These are phyloP conservation scores for Globisporangium alternatum DNA, from an alignment of 352 stramenopile genomes.

Conservation along the genomic window DNA sequence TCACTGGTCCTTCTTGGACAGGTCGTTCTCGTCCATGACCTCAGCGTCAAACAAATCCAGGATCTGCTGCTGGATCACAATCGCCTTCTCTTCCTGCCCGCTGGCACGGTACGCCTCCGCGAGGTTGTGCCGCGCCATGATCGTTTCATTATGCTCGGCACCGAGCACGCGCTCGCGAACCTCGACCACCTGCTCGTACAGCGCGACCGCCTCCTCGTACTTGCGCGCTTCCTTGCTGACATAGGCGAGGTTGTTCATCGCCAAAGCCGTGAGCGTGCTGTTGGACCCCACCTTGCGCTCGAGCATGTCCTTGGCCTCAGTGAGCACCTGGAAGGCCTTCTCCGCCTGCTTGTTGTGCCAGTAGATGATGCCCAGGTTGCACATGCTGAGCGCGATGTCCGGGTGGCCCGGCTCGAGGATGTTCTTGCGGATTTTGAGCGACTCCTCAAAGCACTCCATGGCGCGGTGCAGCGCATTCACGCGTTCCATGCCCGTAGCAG, in stretches of 20 bases:
- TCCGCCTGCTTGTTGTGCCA: conserved; percentile 79
- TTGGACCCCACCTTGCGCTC: conserved; percentile 53
- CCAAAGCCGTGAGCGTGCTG: conserved; percentile 67
- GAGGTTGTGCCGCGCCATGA: conserved; percentile 81
- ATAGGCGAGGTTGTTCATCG: conserved; percentile 83
- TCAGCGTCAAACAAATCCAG: conserved; percentile 68
- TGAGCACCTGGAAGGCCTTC: conserved; percentile 59
- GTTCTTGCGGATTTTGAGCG: conserved; percentile 63
- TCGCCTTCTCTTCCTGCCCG: conserved; percentile 73
- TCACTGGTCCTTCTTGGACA: conserved; percentile 1
- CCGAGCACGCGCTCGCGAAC: conserved; percentile 65
- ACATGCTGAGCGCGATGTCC: conserved; percentile 80
- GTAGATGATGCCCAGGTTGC: conserved; percentile 78
- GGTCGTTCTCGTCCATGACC: conserved; percentile 25
- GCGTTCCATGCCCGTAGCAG: conserved; percentile 62
- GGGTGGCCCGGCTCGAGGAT: conserved; percentile 74
- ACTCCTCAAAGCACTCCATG: conserved; percentile 78
- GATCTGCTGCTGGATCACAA: conserved; percentile 80
- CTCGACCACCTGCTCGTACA: conserved; percentile 68
- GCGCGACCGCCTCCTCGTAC: conserved; percentile 60
- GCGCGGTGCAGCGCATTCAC: conserved; percentile 60
- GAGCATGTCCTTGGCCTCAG: conserved; percentile 56
- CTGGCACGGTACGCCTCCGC: conserved; percentile 73
- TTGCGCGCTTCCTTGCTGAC: conserved; percentile 73
- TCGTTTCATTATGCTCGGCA: conserved; percentile 69